Percentiles rank a stretch among this genome's conserved stretches.
Evolutionary conservation across 306 rosid genomes (phyloP).

Genomic region (Glycyrrhiza uralensis): DNA sequence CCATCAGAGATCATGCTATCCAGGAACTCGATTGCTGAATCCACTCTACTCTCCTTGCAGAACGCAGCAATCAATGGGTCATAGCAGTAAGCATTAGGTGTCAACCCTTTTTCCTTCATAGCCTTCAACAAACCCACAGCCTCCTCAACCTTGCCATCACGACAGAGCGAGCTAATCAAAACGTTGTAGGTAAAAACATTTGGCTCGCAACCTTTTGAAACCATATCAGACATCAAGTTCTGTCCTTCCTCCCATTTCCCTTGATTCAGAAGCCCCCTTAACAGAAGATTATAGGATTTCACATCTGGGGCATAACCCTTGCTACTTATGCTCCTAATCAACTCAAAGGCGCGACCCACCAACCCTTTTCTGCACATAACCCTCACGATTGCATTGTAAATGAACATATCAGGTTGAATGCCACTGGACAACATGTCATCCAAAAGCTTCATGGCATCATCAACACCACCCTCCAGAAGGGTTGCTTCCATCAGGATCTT

Average conservation of each 20-base stretch:
- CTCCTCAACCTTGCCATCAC: slow-evolving; percentile 57
- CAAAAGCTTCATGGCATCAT: slow-evolving; percentile 64
- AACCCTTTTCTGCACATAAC: slow-evolving; percentile 75
- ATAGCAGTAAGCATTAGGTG: slow-evolving; percentile 76
- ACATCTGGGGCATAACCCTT: slow-evolving; percentile 68
- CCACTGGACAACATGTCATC: slow-evolving; percentile 69
- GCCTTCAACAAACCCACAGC: slow-evolving; percentile 64
- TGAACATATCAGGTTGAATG: slow-evolving; percentile 67
- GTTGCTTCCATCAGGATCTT: slow-evolving; percentile 84
- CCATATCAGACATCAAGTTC: slow-evolving; percentile 57
- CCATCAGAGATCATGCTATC: slow-evolving; percentile 76
- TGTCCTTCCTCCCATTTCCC: slow-evolving; percentile 70
- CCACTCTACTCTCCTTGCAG: slow-evolving; percentile 69
- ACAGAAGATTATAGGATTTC: slow-evolving; percentile 57
- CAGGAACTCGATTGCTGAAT: slow-evolving; percentile 61
- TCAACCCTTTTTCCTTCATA: slow-evolving; percentile 72
- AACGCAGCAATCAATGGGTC: slow-evolving; percentile 75
- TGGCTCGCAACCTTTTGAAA: slow-evolving; percentile 57
- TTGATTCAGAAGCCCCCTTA: slow-evolving; percentile 54
- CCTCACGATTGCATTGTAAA: slow-evolving; percentile 63
- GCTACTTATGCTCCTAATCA: slow-evolving; percentile 37
- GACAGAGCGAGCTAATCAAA: slow-evolving; percentile 64
- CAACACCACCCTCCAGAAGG: slow-evolving; percentile 58
- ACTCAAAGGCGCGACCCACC: slow-evolving; percentile 66
- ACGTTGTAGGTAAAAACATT: slow-evolving; percentile 65